Conservation (phyloP, 164 flowering plant species). For the Sedum album region DNA sequence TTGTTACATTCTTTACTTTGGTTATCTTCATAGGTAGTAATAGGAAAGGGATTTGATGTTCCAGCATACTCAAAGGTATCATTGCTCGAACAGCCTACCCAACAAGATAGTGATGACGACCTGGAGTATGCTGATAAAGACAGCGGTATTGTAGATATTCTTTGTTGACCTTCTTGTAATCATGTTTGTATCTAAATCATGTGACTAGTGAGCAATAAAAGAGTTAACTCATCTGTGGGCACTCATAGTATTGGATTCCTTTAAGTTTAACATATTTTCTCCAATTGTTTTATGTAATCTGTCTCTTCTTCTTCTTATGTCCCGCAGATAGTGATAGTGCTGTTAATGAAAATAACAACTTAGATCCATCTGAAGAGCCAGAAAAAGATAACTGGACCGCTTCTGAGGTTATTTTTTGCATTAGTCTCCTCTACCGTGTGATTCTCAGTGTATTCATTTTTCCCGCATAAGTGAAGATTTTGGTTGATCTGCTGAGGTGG, state of each 20-base stretch:
- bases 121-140: conserved; percentile 88
- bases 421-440: conserved; percentile 1
- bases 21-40: not conserved
- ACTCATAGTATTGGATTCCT: not conserved
- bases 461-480: not conserved
- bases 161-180: conserved; percentile 24
- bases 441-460: not conserved
- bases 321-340: conserved; percentile 30
- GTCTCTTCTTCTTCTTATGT: not conserved
- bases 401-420: conserved; percentile 44
- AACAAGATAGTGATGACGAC: conserved; percentile 94
- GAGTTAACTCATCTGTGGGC: not conserved
- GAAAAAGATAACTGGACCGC: conserved; percentile 21
- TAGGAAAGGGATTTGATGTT: not conserved
- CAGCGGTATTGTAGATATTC: conserved; percentile 42
- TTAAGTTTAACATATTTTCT: not conserved
- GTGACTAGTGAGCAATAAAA: not conserved
- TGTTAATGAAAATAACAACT: conserved; percentile 32
- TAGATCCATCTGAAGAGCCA: conserved; percentile 23
- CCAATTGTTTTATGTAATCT: not conserved
- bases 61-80: conserved; percentile 26
- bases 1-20: not conserved
- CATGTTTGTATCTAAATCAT: not conserved
- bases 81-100: conserved; percentile 63
- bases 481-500: not conserved